Evolutionary conservation across 192 early-diverging fungal species (phyloP).

Genomic region (Backusella macrospora): DNA sequence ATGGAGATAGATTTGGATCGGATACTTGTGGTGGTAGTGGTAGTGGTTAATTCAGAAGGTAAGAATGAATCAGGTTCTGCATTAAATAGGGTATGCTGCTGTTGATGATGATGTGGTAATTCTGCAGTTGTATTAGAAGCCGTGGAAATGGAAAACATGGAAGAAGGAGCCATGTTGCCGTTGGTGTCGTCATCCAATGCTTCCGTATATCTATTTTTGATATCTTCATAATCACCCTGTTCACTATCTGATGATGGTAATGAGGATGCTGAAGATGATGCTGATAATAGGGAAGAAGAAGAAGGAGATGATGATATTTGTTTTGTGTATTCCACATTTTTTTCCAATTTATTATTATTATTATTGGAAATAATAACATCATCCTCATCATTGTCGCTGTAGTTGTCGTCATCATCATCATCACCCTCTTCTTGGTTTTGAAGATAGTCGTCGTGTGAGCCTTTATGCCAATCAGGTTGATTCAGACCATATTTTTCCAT

Average conservation of each 20-base stretch:
- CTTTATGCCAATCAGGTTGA: constrained; percentile 26
- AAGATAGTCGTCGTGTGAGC: neutral
- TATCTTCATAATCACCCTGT: neutral
- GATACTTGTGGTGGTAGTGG: neutral
- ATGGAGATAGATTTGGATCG: neutral
- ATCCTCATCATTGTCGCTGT: neutral
- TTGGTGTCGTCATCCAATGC: neutral
- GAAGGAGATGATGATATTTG: neutral
- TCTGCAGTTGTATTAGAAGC: neutral
- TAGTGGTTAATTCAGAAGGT: neutral
- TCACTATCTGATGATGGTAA: neutral
- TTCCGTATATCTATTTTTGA: neutral
- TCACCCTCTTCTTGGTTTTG: constrained; percentile 5
- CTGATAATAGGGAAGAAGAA: too few species aligned
- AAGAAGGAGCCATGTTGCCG: too few species aligned
- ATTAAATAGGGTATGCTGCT: neutral
- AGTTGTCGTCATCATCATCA: neutral
- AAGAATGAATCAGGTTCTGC: neutral
- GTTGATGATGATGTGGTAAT: neutral
- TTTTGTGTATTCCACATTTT: neutral
- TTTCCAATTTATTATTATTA: neutral
- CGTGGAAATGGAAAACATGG: neutral
- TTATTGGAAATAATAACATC: neutral
- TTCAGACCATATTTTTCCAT: constrained; percentile 34
- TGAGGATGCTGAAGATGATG: too few species aligned